Evolutionary conservation across 2,329 filamentous ascomycete species (phyloP), one percentile per base, ranked within the genome.

Genomic region (Metarhizium humberi): DNA sequence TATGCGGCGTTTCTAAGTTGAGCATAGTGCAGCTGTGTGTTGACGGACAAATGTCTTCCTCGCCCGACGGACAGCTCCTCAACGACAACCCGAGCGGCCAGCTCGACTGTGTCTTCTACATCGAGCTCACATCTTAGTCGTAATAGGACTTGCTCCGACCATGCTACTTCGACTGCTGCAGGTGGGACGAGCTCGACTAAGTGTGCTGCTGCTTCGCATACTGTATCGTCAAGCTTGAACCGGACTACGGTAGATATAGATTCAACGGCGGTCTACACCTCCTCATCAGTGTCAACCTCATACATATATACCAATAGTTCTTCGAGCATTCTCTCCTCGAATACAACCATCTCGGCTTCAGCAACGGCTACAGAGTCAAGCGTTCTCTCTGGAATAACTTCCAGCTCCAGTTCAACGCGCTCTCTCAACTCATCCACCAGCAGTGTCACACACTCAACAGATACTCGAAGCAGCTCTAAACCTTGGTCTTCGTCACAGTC

Each of bases 21-120:
- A 8, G 8, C 8, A 4, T 20, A 69, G 67, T 69, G 67, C 52
- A 58, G 58, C 16, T 69, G 67, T 53, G 62, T 67, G 34, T 25
- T 65, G 16, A 61, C 61, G 14, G 52, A 51, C 16, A 10, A 13
- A 13, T 51, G 49, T 51, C 49, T 11, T 11, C 13, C 11, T 18
- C 49, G 49, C 18, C 29, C 32, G 25, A 16, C 49, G 32, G 10
- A 11, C 32, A 34, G 32, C 32, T 34, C 32, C 32, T 34, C 32
- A 7, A 11, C 10, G 32, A 34, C 32, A 11, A 11, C 10, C 32
- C 32, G 32, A 25, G 25, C 3, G 32, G 32, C 6, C 32, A 34
- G 6, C n/a, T 18, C 49, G 49, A 38, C 32, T 18, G 49, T 51
- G 2, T 36, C 32, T 4, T 50, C 47, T 16, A 18, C 49, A 14